Base-by-base conservation (phyloP, 2,329 filamentous ascomycete species). In the Exophiala sideris region DNA sequence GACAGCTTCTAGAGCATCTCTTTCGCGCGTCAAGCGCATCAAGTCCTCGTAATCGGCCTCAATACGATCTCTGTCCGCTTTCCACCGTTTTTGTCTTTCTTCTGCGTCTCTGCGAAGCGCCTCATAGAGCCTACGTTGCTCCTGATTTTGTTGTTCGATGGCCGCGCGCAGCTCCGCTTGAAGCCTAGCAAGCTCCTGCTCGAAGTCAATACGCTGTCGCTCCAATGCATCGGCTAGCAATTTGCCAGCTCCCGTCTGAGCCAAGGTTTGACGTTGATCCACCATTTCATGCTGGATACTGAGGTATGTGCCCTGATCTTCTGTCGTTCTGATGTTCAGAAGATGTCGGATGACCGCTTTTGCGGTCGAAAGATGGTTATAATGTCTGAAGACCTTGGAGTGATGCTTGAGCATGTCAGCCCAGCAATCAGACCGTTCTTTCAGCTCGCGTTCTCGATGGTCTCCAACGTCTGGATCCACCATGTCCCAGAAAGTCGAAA, bases 401-500 rank as follows among this genome's bases (percentile, higher is more conserved):
- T 18, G 16, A 18, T 18, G 16, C 16, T 18, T 18, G 16, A 18
- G 16, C 16, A 18, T 18, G 16, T 18, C 16, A 18, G 16, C 16
- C 16, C 16, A 18, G 16, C 16, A 18, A 18, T 18, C 16, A 2
- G 16, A 18, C 16, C 16, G 16, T 18, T 18, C 16, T 18, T 18
- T 18, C 16, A 18, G 3, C 16, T 18, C 16, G 16, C 16, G 16
- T 18, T 18, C 16, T 18, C 38, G 14, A 41, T n/a, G 8, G 20
- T 41, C 38, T 10, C 38, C 38, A 14, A 8, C 38, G 8, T 10
- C 8, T 9, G 14, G 38, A 8, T 41, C 14, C 14, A 41, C 38
- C 8, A 14, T 16, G 14, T 41, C 58, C 73, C 73, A 76, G 49
- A 66, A 64, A 0, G 71, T 73, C 3, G 73, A 74, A 0, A 64